A percentile compares a stretch with the other conserved stretches of the same genome.
phyloP scores from a whole-genome alignment of 805 yeast species.

The Lipomyces yamadae region DNA sequence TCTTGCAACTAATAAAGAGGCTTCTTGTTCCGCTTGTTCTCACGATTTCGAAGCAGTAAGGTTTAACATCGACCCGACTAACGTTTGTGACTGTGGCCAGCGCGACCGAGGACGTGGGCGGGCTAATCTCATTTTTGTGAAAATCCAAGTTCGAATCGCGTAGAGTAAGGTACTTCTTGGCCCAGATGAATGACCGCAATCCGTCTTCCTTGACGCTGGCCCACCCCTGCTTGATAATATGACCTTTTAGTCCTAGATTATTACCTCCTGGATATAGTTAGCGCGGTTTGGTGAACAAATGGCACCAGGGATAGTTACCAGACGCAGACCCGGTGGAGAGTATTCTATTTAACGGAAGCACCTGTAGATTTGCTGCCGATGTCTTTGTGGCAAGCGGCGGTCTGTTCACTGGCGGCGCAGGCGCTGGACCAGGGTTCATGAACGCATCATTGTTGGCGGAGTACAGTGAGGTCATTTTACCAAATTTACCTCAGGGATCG shows the following conservation, averaged over 20 bases:
- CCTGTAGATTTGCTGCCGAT: conserved; percentile 26
- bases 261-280: conserved; percentile 12
- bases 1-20: conserved; percentile 74
- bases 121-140: conserved; percentile 53
- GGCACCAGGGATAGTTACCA: background rate
- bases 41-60: conserved; percentile 78
- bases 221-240: conserved; percentile 64
- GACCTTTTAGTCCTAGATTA: conserved; percentile 15
- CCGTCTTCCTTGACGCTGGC: conserved; percentile 93
- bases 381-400: conserved; percentile 26
- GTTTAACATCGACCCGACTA: conserved; percentile 69
- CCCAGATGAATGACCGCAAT: conserved; percentile 87
- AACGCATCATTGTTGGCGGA: conserved; percentile 47
- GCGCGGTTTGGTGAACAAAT: background rate
- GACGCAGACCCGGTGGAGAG: conserved; percentile 16
- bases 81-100: conserved; percentile 65
- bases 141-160: conserved; percentile 76
- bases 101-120: conserved; percentile 44
- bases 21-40: conserved; percentile 52
- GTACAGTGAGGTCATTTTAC: conserved; percentile 26
- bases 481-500: background rate
- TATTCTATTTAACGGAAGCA: conserved; percentile 13
- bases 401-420: conserved; percentile 48
- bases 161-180: conserved; percentile 79
- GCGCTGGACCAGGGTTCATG: conserved; percentile 62